A percentile compares a stretch with the other conserved stretches of the same genome.
phyloP scores from a whole-genome alignment of 116 monocot genomes.

The Posidonia oceanica region DNA sequence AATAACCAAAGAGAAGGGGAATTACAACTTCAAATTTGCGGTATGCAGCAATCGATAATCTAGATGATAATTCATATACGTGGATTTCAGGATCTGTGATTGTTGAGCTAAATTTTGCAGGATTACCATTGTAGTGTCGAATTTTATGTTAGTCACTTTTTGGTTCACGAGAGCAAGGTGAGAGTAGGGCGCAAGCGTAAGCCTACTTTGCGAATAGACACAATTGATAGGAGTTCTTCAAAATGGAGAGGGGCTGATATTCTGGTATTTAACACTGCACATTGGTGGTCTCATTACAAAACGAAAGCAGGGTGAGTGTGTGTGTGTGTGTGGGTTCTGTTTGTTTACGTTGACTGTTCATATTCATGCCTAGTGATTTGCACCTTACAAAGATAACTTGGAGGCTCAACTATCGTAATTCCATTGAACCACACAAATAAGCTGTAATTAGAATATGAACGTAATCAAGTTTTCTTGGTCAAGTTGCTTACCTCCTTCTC shows the following conservation, averaged over 20 bases:
- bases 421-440: no score
- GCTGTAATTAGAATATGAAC: no score
- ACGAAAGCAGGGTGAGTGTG: conserved; percentile 74
- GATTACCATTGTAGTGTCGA: conserved; percentile 90
- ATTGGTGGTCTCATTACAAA: conserved; percentile 96
- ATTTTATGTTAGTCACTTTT: conserved; percentile 78
- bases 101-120: conserved; percentile 23
- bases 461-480: no score
- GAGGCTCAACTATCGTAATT: no score
- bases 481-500: no score
- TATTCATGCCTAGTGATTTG: no score
- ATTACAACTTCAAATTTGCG: conserved; percentile 70
- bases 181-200: conserved; percentile 42
- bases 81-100: conserved; percentile 1
- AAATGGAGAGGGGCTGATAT: conserved; percentile 90
- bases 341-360: not conserved
- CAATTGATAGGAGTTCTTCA: conserved; percentile 65
- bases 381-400: no score
- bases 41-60: conserved; percentile 2
- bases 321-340: not conserved
- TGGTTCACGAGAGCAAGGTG: conserved; percentile 81
- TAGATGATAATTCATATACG: no score
- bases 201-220: conserved; percentile 61
- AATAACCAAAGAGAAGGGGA: conserved; percentile 61
- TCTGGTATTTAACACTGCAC: conserved; percentile 81